Base-by-base conservation (phyloP, 2,329 filamentous ascomycete species). In the Sphaerulina musiva region DNA sequence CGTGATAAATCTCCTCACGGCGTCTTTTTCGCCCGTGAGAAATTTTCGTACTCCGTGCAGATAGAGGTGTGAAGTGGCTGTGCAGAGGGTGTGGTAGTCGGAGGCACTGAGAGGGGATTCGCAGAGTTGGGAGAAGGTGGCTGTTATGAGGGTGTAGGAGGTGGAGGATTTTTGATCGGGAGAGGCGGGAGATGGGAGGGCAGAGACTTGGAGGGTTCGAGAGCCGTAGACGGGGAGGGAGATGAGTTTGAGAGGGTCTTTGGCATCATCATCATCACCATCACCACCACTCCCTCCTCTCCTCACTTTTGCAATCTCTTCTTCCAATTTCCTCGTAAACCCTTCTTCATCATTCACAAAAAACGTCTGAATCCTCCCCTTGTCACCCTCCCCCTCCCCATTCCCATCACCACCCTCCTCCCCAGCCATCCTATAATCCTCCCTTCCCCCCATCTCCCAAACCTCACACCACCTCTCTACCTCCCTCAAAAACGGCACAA, bases 371-470 rank as follows among this genome's bases (percentile, higher is more conserved):
- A 54, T 46, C 66, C 32, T 62, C 65, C 20, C 20, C 2, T 20
- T 20, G 2, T 20, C 20, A 20, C 3, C 3, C 20, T 3, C 20
- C 2, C 3, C 3, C 53, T 82, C 77, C 14, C 17, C 85, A 14
- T 43, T 47, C 7, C 46, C 39, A 20, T 20, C 51, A 31, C n/a
- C 42, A 31, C n/a, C 29, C 46, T 50, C 31, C 43, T 49, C 59
- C 62, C 75, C 76, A n/a, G n/a, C n/a, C n/a, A n/a, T n/a, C n/a
- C 85, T 59, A 56, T 75, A 91, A 64, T 91, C 87, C 50, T 75
- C 79, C 2, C 77, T 78, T 1, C 85, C 84, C 59, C 87, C 85
- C 78, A 91, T 87, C 65, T 89, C 83, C 85, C 85, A 90, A 52
- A 89, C 83, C 64, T 90, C 86, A 66, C 86, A 90, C 49, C 86